Evolutionary conservation across 140 eudicot genomes (phyloP).

Genomic region (Flaveria floridana): DNA sequence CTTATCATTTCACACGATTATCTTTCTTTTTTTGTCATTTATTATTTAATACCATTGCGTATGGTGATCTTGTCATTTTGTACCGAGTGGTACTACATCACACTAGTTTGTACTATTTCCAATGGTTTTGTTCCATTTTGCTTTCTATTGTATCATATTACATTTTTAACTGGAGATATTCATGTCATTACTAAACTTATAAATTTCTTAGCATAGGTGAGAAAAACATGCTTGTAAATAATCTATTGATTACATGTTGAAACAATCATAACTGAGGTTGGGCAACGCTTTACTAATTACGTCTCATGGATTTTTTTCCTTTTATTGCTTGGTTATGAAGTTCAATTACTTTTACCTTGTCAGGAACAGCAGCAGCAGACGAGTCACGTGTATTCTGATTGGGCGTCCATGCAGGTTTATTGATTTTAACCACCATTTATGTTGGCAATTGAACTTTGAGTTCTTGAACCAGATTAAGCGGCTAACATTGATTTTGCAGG

Average conservation of each 20-base stretch:
- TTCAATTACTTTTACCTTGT: constrained; percentile 26
- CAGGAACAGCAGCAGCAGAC: constrained; percentile 50
- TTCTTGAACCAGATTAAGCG: constrained; percentile 17
- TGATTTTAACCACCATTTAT: constrained; percentile 9
- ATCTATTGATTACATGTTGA: not conserved
- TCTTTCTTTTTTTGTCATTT: not conserved
- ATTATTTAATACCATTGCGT: not conserved
- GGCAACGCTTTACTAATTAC: not conserved
- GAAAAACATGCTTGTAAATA: not conserved
- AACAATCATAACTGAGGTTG: not conserved
- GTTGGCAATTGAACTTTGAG: not conserved
- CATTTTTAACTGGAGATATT: not conserved
- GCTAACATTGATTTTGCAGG: constrained; percentile 44
- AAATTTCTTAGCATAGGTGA: not conserved
- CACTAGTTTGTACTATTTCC: not conserved
- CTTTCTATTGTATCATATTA: not conserved
- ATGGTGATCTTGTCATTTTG: not conserved
- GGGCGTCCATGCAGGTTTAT: constrained; percentile 96
- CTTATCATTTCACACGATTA: not conserved
- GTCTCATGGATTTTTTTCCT: not conserved
- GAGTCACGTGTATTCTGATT: constrained; percentile 72
- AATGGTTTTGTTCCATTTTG: not conserved
- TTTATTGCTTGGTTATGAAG: not conserved
- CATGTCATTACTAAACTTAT: not conserved
- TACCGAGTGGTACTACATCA: not conserved